A percentile compares a stretch with the other conserved stretches of the same genome.
phyloP scores from a whole-genome alignment of 495 filamentous ascomycete species.

The Penicillium chermesinum region DNA sequence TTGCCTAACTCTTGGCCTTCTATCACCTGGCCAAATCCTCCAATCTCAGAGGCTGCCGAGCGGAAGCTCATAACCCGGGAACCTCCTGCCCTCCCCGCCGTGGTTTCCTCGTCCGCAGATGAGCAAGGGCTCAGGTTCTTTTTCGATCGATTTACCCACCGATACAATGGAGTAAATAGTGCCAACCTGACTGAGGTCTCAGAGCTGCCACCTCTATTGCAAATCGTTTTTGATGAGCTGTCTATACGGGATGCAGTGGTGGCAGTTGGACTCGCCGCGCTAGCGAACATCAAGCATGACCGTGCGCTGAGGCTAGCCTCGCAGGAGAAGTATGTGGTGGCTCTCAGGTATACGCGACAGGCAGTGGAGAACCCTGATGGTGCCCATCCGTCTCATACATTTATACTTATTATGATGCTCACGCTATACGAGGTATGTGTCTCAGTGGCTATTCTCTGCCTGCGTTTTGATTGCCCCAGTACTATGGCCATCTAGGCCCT shows the following conservation, averaged over 20 bases:
- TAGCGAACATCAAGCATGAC: constrained; percentile 21
- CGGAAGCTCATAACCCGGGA: constrained; percentile 1
- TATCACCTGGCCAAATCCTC: background rate
- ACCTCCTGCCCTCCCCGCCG: background rate
- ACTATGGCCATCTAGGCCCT: no score
- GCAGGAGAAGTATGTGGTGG: constrained; percentile 18
- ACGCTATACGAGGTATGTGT: constrained; percentile 20
- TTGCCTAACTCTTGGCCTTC: background rate
- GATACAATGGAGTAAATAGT: background rate
- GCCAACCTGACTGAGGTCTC: background rate
- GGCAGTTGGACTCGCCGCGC: constrained; percentile 22
- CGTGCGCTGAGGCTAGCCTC: constrained; percentile 12
- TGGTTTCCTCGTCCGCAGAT: constrained; percentile 11
- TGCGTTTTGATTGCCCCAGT: background rate
- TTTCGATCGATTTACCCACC: constrained; percentile 9
- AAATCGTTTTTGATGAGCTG: background rate
- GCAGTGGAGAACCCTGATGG: constrained; percentile 13
- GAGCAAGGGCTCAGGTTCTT: constrained; percentile 20
- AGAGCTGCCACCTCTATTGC: constrained; percentile 1
- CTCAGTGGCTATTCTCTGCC: background rate
- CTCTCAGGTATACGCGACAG: constrained; percentile 12
- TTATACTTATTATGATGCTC: constrained; percentile 19
- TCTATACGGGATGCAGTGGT: constrained; percentile 17
- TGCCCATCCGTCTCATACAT: constrained; percentile 8
- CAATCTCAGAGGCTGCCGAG: background rate